Evolutionary conservation across 2,329 filamentous ascomycete genomes (phyloP).

Genomic region (Ambrosiella cleistominuta): DNA sequence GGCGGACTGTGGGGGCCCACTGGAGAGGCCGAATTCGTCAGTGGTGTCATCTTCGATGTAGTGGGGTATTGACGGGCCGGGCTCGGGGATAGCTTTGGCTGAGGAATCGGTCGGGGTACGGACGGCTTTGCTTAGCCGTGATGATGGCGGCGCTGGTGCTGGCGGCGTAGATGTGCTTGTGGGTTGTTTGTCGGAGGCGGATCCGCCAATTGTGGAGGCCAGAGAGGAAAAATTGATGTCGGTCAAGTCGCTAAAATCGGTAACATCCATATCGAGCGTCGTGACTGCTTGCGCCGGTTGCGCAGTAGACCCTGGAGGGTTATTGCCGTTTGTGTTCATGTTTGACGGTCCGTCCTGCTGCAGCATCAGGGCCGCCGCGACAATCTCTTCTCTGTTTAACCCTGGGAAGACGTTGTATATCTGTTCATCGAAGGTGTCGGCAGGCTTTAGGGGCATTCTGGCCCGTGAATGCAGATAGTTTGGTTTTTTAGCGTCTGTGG

Average conservation of each 20-base stretch:
- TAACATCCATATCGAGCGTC: background rate
- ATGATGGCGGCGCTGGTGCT: background rate
- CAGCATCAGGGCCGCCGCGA: slow-evolving; percentile 10
- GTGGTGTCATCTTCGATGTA: slow-evolving; percentile 34
- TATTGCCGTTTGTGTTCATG: background rate
- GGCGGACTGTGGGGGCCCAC: slow-evolving; percentile 20
- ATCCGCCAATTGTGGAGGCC: background rate
- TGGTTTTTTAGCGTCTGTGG: too few relatives aligned
- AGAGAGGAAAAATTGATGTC: slow-evolving; percentile 5
- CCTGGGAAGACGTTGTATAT: slow-evolving; percentile 8
- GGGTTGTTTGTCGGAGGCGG: background rate
- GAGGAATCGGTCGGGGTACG: background rate
- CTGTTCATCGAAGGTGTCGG: background rate
- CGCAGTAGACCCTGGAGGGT: background rate
- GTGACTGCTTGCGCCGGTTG: background rate
- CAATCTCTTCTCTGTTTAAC: slow-evolving; percentile 13
- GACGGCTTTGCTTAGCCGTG: background rate
- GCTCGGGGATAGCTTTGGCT: slow-evolving; percentile 18
- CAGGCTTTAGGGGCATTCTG: background rate
- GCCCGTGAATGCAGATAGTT: too few relatives aligned
- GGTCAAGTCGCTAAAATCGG: background rate
- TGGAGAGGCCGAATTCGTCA: slow-evolving; percentile 40
- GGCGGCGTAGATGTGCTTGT: background rate
- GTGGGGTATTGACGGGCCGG: slow-evolving; percentile 18
- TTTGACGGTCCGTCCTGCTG: background rate